Base-by-base conservation (phyloP, 257 asterid species). In the Primulina tabacum region DNA sequence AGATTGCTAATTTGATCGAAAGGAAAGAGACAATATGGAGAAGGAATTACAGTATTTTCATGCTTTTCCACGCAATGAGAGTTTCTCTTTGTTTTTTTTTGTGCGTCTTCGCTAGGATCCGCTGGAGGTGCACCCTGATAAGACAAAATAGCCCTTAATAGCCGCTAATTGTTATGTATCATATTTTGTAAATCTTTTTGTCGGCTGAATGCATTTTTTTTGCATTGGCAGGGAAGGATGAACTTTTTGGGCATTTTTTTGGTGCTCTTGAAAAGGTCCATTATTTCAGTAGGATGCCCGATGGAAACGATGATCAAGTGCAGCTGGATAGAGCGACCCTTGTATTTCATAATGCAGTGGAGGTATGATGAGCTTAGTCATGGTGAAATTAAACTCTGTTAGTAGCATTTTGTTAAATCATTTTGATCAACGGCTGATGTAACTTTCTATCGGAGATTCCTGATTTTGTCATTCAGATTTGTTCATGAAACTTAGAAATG, bases 211-310 rank as follows among this genome's bases (percentile, higher is more conserved):
- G 24, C 28, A 6, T 24, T 24, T 75, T 20, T 65, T 58, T 69
- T 76, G 53, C 73, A 62, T 68, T 73, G 79, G 73, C 88, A 88
- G 85, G 80, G 67, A 68, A 81, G 38, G 97, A 90, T 77, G 97
- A 90, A 79, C 90, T 90, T 16, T 88, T 88, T 79, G 97, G 94
- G 73, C 85, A 82, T 60, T 87, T 88, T 73, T 82, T 85, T 66
- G 89, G 80, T 66, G 96, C 92, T 66, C 91, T 90, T 68, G 97
- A 90, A 71, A 83, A 80, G 74, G 73, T 81, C 38, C 83, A 77
- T 70, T 90, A 86, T 78, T 90, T 90, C 70, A 78, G 77, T 71
- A 79, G 84, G 71, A 72, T 78, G 84, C 78, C 90, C 61, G 90
- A 90, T 74, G 97, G 94, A 62, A 79, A 72, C 30, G 97, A 90